phyloP scores from a whole-genome alignment of 2,329 filamentous ascomycete genomes.

The Acrocalymma vagum region DNA sequence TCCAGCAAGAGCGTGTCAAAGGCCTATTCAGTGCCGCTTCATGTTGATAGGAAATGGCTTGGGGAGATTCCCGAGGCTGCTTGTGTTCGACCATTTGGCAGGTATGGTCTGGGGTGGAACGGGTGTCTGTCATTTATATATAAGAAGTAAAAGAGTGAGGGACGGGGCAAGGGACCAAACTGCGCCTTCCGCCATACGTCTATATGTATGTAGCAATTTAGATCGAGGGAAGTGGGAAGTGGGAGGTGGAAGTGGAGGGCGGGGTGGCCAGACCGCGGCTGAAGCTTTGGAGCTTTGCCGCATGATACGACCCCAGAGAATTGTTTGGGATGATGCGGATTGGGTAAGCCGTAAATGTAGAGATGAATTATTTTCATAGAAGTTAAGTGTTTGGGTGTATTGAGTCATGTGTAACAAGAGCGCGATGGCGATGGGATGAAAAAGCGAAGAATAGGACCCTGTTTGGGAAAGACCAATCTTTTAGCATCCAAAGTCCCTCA shows the following conservation, averaged over 20 bases:
- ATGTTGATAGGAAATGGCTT: neutral
- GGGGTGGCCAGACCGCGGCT: no score
- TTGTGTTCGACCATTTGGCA: no score
- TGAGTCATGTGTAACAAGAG: neutral
- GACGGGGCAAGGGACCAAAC: no score
- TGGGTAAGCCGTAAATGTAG: slow-evolving; percentile 12
- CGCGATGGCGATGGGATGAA: neutral
- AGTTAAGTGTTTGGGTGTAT: slow-evolving; percentile 20
- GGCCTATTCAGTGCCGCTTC: neutral
- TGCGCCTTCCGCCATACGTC: no score
- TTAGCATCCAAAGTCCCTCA: slow-evolving; percentile 29
- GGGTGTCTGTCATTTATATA: no score
- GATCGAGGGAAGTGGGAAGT: neutral
- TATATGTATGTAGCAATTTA: neutral
- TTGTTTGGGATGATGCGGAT: no score
- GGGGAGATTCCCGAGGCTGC: no score
- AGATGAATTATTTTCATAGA: slow-evolving; percentile 44
- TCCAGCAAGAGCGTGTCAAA: neutral
- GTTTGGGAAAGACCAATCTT: slow-evolving; percentile 24
- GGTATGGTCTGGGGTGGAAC: no score
- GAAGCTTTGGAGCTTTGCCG: no score
- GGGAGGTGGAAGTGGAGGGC: no score
- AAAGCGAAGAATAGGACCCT: slow-evolving; percentile 3
- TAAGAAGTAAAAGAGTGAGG: no score
- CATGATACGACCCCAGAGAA: no score